Base-by-base conservation (phyloP, 1,284 basidiomycete genomes). In the Ustilago bromivora region DNA sequence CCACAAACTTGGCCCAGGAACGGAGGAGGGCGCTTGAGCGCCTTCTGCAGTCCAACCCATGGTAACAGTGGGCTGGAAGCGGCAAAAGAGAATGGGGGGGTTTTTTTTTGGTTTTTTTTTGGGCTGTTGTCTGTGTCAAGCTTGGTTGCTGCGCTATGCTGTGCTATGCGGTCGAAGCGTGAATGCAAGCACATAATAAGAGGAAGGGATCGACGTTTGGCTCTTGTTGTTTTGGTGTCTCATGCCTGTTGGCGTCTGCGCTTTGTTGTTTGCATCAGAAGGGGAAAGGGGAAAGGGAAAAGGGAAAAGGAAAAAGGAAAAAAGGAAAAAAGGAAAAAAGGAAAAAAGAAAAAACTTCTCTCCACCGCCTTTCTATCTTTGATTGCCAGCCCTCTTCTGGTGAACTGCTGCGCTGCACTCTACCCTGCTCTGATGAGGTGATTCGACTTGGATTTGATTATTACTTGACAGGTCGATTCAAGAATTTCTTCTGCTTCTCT, bases 391-490 rank as follows among this genome's bases (percentile, higher is more conserved):
- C 10, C 31, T 31, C 19, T 31, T 40, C 3, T 13, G 17, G 15
- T 15, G 41, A 10, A 19, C 13, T 46, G 41, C 41, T 43, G 35
- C 35, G 35, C 35, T 36, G 2, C 35, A 12, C 8, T 46, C 3
- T 11, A 13, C 35, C 5, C 54, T 56, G 54, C 19, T 19, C 19
- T n/a, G 28, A 31, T 51, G 49, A 19, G 11, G 2, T 46, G 43
- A 19, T 46, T 59, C 46, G 57, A 46, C 57, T 51, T 59, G 4
- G 46, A 59, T 32, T 59, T 59, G 43, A n/a, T 35, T 23, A 31
- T 41, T 56, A 23, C 19, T 38, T 55, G 49, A 51, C 49, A 41
- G 23, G 40, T 38, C 5, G 36, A 38, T 5, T 38, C 36, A 9
- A 38, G 23, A 28, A 28, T 28, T 28, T 28, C 23, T 38, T 38